Conservation (phyloP, 257 asterid genomes). For the Gynochthodes officinalis region DNA sequence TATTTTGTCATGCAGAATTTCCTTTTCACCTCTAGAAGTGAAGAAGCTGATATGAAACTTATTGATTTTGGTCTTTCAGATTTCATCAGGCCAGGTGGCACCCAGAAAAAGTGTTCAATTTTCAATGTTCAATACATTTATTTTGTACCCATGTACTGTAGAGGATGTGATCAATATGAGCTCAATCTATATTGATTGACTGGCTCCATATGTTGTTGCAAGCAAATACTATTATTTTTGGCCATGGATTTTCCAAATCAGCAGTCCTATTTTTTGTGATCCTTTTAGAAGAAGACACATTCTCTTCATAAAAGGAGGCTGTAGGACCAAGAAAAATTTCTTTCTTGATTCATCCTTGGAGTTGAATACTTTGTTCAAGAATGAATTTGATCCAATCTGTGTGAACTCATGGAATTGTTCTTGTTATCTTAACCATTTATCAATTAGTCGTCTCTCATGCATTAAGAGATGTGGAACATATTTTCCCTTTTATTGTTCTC, state of each 20-base stretch:
- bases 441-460: neutral
- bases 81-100: conserved; percentile 84
- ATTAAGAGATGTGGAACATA: neutral
- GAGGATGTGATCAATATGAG: neutral
- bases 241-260: neutral
- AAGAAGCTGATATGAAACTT: conserved; percentile 91
- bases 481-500: neutral
- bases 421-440: neutral
- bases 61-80: conserved; percentile 98
- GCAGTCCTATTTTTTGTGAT: neutral
- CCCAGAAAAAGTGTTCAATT: neutral
- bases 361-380: neutral
- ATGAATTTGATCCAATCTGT: neutral
- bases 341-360: neutral
- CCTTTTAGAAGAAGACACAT: neutral
- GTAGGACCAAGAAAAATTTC: neutral
- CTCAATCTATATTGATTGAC: neutral
- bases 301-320: neutral
- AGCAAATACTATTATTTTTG: neutral
- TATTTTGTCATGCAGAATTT: conserved; percentile 56
- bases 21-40: conserved; percentile 78
- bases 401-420: neutral
- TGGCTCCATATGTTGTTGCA: neutral
- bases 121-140: neutral
- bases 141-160: neutral